These are phyloP conservation scores for Neurospora sublineolata DNA, from an alignment of 495 filamentous ascomycete species.

Conservation along the genomic window DNA sequence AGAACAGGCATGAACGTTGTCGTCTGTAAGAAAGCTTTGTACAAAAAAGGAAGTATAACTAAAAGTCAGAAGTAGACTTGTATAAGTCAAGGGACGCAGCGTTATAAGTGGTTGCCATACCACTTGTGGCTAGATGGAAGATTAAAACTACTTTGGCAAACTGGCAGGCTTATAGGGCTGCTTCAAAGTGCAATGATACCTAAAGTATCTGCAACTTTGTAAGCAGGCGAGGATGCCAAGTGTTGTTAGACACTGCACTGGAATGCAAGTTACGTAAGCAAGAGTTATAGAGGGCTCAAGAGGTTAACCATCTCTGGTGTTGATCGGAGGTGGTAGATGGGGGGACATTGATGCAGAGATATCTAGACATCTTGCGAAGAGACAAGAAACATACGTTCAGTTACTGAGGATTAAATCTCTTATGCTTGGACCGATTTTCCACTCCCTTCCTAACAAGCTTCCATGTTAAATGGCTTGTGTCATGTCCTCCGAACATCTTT, in stretches of 20 bases:
- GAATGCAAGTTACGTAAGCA: not conserved
- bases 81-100: not conserved
- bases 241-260: not conserved
- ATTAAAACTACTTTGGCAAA: not conserved
- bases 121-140: not conserved
- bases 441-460: not conserved
- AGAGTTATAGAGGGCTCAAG: not conserved
- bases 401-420: not conserved
- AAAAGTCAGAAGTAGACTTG: not conserved
- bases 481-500: not conserved
- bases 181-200: not conserved
- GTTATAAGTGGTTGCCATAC: not conserved
- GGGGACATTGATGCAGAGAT: not conserved
- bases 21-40: not conserved
- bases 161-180: not conserved
- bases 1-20: not conserved
- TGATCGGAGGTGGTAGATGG: not conserved
- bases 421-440: not conserved
- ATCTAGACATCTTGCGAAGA: not conserved
- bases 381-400: not conserved
- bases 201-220: not conserved
- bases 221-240: not conserved
- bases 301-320: not conserved
- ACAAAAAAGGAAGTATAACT: not conserved
- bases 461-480: not conserved